These are phyloP conservation scores for Saturnispora kantuleensis DNA, from an alignment of 805 yeast species.

Conservation along the genomic window DNA sequence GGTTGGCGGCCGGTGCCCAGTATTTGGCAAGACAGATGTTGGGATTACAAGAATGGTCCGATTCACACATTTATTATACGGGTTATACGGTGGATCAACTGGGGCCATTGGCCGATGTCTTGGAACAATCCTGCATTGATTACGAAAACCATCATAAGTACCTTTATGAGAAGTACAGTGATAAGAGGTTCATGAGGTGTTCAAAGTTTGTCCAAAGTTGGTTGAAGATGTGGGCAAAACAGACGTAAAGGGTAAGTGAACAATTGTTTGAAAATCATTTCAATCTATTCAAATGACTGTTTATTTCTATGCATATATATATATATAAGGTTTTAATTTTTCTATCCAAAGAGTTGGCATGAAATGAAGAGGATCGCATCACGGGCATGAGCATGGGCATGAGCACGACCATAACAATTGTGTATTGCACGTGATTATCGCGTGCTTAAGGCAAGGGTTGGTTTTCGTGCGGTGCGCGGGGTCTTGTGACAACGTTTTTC, in stretches of 20 bases:
- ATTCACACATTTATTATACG: slow-evolving; percentile 78
- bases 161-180: slow-evolving; percentile 82
- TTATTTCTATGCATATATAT: no score
- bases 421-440: background rate
- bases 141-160: slow-evolving; percentile 62
- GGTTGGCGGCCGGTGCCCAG: slow-evolving; percentile 80
- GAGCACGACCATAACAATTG: no score
- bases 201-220: slow-evolving; percentile 68
- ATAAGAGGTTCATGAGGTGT: slow-evolving; percentile 71
- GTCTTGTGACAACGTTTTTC: background rate
- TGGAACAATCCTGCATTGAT: slow-evolving; percentile 58
- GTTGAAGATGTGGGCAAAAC: slow-evolving; percentile 4
- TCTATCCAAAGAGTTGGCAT: no score
- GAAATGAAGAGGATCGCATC: no score
- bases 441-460: background rate
- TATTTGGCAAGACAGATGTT: slow-evolving; percentile 64
- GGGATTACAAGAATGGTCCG: slow-evolving; percentile 75
- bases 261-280: background rate
- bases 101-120: slow-evolving; percentile 61
- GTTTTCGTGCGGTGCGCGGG: background rate
- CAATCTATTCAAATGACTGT: background rate
- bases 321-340: no score
- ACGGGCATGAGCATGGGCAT: no score
- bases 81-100: slow-evolving; percentile 86
- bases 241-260: background rate